phyloP scores from a whole-genome alignment of 2,329 filamentous ascomycete species.

The Aspergillus novofumigatus region DNA sequence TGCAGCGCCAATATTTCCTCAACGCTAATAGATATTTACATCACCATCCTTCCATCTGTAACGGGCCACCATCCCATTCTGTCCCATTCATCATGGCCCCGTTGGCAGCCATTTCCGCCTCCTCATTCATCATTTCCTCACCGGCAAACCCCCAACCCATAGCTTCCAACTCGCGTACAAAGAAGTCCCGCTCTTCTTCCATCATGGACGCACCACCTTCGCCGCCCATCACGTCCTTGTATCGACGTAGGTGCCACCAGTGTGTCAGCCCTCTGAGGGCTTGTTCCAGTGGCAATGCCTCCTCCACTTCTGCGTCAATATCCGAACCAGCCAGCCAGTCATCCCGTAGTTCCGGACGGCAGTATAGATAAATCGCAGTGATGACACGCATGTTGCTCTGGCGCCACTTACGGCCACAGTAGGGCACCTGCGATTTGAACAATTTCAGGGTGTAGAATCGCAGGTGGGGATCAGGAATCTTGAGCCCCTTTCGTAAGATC shows the following conservation, averaged over 20 bases:
- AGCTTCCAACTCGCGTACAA: slow-evolving; percentile 70
- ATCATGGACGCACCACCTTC: slow-evolving; percentile 52
- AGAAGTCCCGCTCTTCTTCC: slow-evolving; percentile 74
- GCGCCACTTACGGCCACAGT: slow-evolving; percentile 96
- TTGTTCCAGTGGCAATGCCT: slow-evolving; percentile 87
- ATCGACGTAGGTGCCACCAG: slow-evolving; percentile 85
- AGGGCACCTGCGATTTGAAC: slow-evolving; percentile 98
- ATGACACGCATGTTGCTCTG: slow-evolving; percentile 99
- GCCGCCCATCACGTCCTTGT: slow-evolving; percentile 68
- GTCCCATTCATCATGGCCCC: slow-evolving; percentile 26
- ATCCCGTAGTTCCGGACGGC: slow-evolving; percentile 84
- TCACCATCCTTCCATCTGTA: slow-evolving; percentile 34
- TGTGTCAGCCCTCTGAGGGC: slow-evolving; percentile 83
- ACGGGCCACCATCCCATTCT: slow-evolving; percentile 35
- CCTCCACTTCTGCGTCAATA: slow-evolving; percentile 89
- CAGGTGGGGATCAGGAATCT: slow-evolving; percentile 81
- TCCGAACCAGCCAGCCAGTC: slow-evolving; percentile 90
- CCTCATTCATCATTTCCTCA: slow-evolving; percentile 32
- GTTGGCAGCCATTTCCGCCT: slow-evolving; percentile 22
- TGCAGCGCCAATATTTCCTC: neutral
- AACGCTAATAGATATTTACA: neutral
- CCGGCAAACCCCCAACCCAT: slow-evolving; percentile 51
- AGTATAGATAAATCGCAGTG: slow-evolving; percentile 92
- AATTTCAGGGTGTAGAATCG: slow-evolving; percentile 94
- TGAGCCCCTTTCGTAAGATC: slow-evolving; percentile 85